Base-by-base conservation (phyloP, 2,329 filamentous ascomycete species). In the Fusarium sulawesiense region DNA sequence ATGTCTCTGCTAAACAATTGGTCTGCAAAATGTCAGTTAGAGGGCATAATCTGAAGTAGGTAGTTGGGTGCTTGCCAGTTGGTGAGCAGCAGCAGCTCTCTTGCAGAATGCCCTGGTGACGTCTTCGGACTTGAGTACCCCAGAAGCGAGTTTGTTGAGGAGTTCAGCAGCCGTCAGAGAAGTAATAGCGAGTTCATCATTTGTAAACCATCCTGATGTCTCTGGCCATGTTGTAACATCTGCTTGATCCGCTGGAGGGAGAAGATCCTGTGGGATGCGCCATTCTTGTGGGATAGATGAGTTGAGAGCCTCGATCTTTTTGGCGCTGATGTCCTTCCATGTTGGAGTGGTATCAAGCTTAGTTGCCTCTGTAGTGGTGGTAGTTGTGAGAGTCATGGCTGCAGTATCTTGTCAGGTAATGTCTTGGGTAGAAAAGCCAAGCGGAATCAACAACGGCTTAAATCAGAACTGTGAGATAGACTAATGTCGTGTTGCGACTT, bases 181-280 rank as follows among this genome's bases (percentile, higher is more conserved):
- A 0, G 86, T 88, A 40, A 88, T 83, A 20, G 78, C 77, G 8
- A 86, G 70, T 70, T 87, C 85, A 11, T 77, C 67, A 0, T 75
- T 29, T 0, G 83, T 87, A 68, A 92, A 89, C 83, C 89, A 89
- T 4, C 87, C 88, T 2, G 87, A 91, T 0, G 75, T 74, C 53
- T 80, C 73, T 73, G 89, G 87, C 78, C 88, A 90, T 6, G 70
- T 71, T 0, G 85, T 87, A 18, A 91, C 86, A 72, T 91, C 84
- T 47, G 85, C 79, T 25, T 73, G 67, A 2, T 67, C 80, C 0
- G 83, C 82, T 1, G 85, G 81, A 4, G 89, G 89, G 1, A 90
- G 73, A 45, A 89, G 77, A 49, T 84, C 74, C 8, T 77, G 75
- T 0, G 88, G 87, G 8, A 91, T 83, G 55, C 82, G 81, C 85